Evolutionary conservation across 2,329 filamentous ascomycete species (phyloP).

Genomic region (Cyclaneusma minus): DNA sequence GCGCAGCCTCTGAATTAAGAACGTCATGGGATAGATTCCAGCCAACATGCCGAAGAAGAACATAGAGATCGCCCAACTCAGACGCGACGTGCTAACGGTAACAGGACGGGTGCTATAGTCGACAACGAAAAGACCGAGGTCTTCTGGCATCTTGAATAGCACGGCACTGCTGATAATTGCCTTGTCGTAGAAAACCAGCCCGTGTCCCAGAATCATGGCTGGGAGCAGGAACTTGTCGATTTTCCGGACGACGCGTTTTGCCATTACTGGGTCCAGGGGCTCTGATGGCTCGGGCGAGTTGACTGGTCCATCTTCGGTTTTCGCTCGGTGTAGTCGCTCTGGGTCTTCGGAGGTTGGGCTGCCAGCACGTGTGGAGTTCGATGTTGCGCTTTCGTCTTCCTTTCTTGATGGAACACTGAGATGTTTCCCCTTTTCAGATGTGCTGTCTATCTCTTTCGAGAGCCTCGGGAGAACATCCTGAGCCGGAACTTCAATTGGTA

Average conservation of each 20-base stretch:
- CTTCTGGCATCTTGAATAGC: conserved; percentile 61
- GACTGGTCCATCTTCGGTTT: too few species aligned
- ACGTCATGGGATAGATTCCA: conserved; percentile 60
- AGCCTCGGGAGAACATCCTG: too few species aligned
- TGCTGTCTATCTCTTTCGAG: too few species aligned
- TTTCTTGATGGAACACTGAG: too few species aligned
- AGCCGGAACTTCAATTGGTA: too few species aligned
- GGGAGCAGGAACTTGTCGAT: conserved; percentile 55
- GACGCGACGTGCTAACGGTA: conserved; percentile 46
- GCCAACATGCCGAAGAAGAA: conserved; percentile 72
- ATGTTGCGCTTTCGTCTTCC: too few species aligned
- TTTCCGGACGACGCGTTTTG: conserved; percentile 43
- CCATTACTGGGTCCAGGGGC: conserved; percentile 37
- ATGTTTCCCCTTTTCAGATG: too few species aligned
- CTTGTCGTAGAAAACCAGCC: conserved; percentile 58
- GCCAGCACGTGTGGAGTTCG: too few species aligned
- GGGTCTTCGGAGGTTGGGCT: too few species aligned
- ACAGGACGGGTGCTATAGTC: conserved; percentile 31
- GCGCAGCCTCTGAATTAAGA: conserved; percentile 51
- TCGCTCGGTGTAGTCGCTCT: too few species aligned
- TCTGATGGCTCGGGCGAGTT: too few species aligned
- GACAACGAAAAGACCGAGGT: conserved; percentile 43
- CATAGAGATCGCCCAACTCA: conserved; percentile 63
- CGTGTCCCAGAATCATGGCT: conserved; percentile 49
- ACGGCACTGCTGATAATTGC: conserved; percentile 59